phyloP scores from a whole-genome alignment of 371 early-diverging fungal genomes.

The Mortierella sp. region DNA sequence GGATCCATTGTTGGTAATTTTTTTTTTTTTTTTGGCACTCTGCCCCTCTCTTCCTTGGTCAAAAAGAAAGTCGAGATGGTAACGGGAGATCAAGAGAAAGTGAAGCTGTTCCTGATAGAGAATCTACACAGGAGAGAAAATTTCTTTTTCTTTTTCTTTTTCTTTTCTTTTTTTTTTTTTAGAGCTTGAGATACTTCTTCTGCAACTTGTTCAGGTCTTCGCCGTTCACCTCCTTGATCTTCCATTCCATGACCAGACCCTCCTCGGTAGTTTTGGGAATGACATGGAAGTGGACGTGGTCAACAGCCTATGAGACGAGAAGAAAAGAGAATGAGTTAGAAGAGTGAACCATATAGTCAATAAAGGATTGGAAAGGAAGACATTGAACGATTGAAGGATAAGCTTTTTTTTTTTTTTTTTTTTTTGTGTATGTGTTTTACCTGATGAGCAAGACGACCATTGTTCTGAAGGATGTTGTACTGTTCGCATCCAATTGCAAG shows the following conservation, averaged over 20 bases:
- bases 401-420: no score
- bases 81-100: no score
- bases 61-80: no score
- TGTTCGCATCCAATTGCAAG: constrained; percentile 71
- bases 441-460: constrained; percentile 81
- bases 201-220: constrained; percentile 62
- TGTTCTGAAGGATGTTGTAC: constrained; percentile 93
- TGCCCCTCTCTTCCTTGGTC: no score
- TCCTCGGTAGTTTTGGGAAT: constrained; percentile 82
- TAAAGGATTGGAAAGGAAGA: constrained; percentile 1
- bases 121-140: not conserved
- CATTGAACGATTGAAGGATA: not conserved
- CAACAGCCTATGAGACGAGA: constrained; percentile 66
- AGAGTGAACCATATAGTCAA: not conserved
- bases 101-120: no score
- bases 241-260: constrained; percentile 82
- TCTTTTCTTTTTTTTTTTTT: constrained; percentile 22
- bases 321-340: not conserved
- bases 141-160: not conserved
- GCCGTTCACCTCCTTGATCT: constrained; percentile 54
- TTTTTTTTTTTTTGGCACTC: no score
- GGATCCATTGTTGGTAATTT: no score
- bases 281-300: constrained; percentile 93
- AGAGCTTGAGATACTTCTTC: constrained; percentile 47
- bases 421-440: no score